Evolutionary conservation across 768 basidiomycete species (phyloP).

Genomic region (Trametes sanguinea): DNA sequence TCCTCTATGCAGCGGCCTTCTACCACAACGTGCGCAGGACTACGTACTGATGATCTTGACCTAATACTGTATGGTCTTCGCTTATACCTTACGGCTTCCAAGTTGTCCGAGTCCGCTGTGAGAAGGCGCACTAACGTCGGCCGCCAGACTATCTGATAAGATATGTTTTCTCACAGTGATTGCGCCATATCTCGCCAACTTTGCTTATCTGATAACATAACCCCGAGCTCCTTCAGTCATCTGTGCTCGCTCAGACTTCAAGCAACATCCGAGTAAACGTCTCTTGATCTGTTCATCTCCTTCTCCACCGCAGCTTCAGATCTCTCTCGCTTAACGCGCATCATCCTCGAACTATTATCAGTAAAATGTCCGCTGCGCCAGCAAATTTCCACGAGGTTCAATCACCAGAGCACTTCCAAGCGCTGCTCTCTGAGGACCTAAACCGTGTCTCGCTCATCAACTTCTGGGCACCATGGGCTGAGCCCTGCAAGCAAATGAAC

Average conservation of each 20-base stretch:
- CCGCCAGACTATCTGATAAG: slow-evolving; percentile 11
- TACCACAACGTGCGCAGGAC: no score
- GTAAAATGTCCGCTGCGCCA: slow-evolving; percentile 27
- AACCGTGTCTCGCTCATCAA: slow-evolving; percentile 82
- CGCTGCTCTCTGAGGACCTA: slow-evolving; percentile 74
- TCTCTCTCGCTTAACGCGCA: not conserved
- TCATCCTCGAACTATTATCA: not conserved
- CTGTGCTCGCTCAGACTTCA: not conserved
- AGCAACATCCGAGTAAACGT: slow-evolving; percentile 10
- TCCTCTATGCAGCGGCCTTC: no score
- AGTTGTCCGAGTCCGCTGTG: no score
- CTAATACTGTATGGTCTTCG: no score
- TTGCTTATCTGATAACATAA: slow-evolving; percentile 20
- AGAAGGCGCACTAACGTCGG: no score
- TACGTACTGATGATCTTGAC: no score
- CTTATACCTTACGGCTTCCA: no score
- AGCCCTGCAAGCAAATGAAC: slow-evolving; percentile 90
- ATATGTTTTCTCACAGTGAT: slow-evolving; percentile 14
- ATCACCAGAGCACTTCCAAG: slow-evolving; percentile 73
- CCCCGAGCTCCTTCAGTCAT: not conserved
- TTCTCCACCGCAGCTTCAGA: not conserved
- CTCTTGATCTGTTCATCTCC: not conserved
- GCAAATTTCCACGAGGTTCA: slow-evolving; percentile 50
- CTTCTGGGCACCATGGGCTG: slow-evolving; percentile 95
- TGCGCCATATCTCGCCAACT: slow-evolving; percentile 18